A percentile compares a stretch with the other conserved stretches of the same genome.
Evolutionary conservation across 2,329 filamentous ascomycete species (phyloP).

Genomic region (Meredithiella fracta): DNA sequence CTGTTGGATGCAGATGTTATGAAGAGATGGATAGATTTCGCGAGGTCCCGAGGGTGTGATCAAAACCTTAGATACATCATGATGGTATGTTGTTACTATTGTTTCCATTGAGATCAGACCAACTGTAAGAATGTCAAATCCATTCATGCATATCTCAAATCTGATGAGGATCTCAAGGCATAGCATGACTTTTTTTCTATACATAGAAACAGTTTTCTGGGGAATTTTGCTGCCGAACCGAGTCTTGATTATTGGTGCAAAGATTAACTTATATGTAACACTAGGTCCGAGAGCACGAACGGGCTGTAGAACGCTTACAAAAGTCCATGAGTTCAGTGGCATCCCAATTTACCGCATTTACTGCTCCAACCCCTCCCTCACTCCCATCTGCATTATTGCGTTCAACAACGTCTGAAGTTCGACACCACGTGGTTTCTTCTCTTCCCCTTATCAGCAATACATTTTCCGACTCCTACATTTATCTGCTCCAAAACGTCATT

Average conservation of each 20-base stretch:
- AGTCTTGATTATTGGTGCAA: background rate
- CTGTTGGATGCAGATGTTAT: background rate
- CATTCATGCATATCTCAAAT: background rate
- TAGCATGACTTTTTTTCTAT: no score
- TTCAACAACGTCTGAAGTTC: slow-evolving; percentile 30
- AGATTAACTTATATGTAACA: no score
- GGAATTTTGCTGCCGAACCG: no score
- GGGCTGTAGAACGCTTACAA: slow-evolving; percentile 28
- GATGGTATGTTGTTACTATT: slow-evolving; percentile 23
- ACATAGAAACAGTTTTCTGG: no score
- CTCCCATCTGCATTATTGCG: slow-evolving; percentile 26
- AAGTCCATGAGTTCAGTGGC: slow-evolving; percentile 25
- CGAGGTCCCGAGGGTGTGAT: slow-evolving; percentile 28
- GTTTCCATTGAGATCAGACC: background rate
- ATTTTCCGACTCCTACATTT: slow-evolving; percentile 27
- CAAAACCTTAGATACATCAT: slow-evolving; percentile 36
- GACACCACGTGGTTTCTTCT: slow-evolving; percentile 27
- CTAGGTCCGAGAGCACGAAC: slow-evolving; percentile 28
- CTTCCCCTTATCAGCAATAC: slow-evolving; percentile 31
- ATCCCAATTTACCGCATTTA: slow-evolving; percentile 28
- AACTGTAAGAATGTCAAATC: background rate
- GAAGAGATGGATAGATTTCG: slow-evolving; percentile 26
- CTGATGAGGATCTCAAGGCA: background rate
- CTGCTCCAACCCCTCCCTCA: slow-evolving; percentile 25
- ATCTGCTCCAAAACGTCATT: slow-evolving; percentile 29